Percentiles rank a stretch among this genome's conserved stretches.
These are phyloP conservation scores for Ophiocordyceps unilateralis DNA, from an alignment of 2,329 filamentous ascomycete genomes.

Conservation along the genomic window DNA sequence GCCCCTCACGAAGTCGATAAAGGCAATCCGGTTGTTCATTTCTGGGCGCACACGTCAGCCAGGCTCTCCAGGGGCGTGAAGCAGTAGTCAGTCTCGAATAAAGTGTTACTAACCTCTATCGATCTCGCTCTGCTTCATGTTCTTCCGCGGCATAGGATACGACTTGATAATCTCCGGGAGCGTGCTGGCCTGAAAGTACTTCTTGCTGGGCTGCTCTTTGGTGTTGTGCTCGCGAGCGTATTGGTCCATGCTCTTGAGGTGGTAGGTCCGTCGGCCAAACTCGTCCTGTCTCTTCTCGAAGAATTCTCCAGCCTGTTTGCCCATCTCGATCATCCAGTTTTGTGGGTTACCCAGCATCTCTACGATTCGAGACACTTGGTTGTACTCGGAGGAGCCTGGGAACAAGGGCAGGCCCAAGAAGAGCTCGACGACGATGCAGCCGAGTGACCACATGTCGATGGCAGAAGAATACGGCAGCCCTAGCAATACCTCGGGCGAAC, in stretches of 20 bases:
- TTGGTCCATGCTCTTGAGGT: constrained; percentile 93
- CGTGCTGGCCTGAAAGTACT: constrained; percentile 91
- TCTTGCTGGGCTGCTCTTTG: constrained; percentile 98
- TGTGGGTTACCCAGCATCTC: constrained; percentile 96
- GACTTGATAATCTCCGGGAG: constrained; percentile 94
- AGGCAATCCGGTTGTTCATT: constrained; percentile 94
- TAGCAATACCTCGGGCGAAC: constrained; percentile 89
- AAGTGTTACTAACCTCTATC: constrained; percentile 55
- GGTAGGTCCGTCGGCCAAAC: constrained; percentile 77
- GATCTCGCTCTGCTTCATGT: constrained; percentile 95
- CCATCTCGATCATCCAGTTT: constrained; percentile 98
- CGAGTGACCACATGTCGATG: constrained; percentile 99
- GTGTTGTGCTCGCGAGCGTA: constrained; percentile 90
- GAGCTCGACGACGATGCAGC: constrained; percentile 94
- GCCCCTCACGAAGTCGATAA: constrained; percentile 94
- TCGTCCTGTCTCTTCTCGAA: constrained; percentile 89
- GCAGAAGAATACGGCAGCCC: constrained; percentile 93
- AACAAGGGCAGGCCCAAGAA: constrained; percentile 91
- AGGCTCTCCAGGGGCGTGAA: background rate
- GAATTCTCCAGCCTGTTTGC: constrained; percentile 93
- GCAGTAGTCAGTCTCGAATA: background rate
- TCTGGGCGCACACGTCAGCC: constrained; percentile 35
- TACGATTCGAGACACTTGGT: constrained; percentile 90
- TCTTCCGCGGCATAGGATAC: constrained; percentile 96
- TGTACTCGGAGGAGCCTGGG: constrained; percentile 95